Conservation (phyloP, 208 protist species). For the Leishmania amazonensis region DNA sequence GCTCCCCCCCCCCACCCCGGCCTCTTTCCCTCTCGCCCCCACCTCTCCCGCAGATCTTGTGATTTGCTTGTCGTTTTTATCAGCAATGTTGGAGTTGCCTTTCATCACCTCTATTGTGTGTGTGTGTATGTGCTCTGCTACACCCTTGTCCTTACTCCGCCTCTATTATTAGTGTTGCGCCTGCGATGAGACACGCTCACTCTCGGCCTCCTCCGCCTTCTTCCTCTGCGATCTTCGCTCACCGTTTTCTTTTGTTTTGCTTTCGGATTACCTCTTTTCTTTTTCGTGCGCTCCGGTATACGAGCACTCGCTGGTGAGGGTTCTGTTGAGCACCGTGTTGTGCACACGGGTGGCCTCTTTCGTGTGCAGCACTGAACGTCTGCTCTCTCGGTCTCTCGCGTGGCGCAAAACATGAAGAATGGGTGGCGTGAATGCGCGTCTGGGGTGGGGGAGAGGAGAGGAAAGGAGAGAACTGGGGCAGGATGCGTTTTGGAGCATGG, state of each 20-base stretch:
- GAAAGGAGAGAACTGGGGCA: neutral
- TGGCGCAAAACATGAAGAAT: neutral
- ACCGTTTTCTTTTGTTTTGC: neutral
- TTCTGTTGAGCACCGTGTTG: neutral
- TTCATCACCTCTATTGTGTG: neutral
- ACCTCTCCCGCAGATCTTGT: neutral
- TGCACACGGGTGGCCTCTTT: neutral
- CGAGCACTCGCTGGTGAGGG: neutral
- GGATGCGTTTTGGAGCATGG: neutral
- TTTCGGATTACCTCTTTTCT: neutral
- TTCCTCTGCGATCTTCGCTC: neutral
- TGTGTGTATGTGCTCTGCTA: neutral
- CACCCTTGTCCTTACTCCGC: neutral
- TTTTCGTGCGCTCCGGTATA: neutral
- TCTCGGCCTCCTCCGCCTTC: neutral
- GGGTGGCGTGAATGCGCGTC: neutral
- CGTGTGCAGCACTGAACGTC: neutral
- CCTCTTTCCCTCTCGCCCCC: neutral
- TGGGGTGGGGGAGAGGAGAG: neutral
- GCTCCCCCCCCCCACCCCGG: neutral
- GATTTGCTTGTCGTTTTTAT: neutral
- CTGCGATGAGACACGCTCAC: too few relatives aligned
- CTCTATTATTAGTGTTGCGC: neutral
- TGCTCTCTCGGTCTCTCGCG: neutral
- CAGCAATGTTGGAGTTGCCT: neutral